Base-by-base conservation (phyloP, 75 land plant genomes). In the Larix kaempferi region DNA sequence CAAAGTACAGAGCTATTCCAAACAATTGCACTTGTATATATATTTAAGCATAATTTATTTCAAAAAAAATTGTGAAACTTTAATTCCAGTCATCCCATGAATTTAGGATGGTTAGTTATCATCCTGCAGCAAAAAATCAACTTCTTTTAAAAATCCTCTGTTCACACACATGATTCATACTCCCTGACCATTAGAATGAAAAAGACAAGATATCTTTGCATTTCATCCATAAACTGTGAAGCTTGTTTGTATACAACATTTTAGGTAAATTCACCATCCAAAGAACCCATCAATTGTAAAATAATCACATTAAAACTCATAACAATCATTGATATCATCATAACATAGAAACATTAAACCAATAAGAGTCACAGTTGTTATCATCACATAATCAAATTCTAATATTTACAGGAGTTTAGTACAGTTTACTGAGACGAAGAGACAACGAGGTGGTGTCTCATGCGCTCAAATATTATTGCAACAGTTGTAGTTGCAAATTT, bases 371-470 rank as follows among this genome's bases (percentile, higher is more conserved):
- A 10, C 54, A 10, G 12, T 12, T 49, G 54, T 49, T 49, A 10
- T 49, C 54, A 49, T 49, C 54, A 49, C 54, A 11, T 10, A 49
- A 49, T 49, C 54, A 49, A 0, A 49, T 49, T 49, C 12, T 49
- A 49, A 49, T 11, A 49, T 49, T 49, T 49, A 49, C 54, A 49
- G 54, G 12, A 49, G 54, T 29, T 67, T 37, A 67, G 54, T 69
- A 37, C 13, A 69, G n/a, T 69, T 35, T 5, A 12, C 73, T 44
- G 22, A 71, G 61, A 8, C n/a, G 54, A 56, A 71, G 83, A 77
- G 83, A 81, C 83, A 81, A 67, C 83, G 83, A 81, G 83, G 74
- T 81, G 83, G n/a, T 81, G 71, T 81, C 83, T 81, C 83, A 73
- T 71, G 62, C 59, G n/a, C 76, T 69, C 13, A 27, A 26, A 25